Conservation (phyloP, 106 monocot genomes). For the Dendrobium nobile region DNA sequence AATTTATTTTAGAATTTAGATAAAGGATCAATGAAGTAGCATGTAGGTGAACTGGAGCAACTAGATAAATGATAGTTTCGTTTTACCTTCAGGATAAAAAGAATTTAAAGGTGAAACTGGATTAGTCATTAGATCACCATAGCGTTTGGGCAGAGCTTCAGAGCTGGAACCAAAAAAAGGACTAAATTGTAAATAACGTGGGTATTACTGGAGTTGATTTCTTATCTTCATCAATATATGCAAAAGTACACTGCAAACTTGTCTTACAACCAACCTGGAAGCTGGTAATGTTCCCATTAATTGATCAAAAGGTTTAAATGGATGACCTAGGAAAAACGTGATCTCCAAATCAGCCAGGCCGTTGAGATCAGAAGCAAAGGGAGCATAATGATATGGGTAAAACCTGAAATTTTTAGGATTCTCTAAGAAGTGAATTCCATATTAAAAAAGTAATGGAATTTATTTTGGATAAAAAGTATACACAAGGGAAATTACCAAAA, state of each 20-base stretch:
- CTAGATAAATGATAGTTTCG: neutral
- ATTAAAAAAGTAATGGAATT: neutral
- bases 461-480: neutral
- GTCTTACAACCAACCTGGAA: conserved; percentile 51
- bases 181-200: neutral
- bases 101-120: conserved; percentile 63
- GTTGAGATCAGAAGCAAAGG: conserved; percentile 98
- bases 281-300: conserved; percentile 94
- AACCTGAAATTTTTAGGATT: conserved; percentile 50
- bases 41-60: neutral
- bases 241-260: neutral
- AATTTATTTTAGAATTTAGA: neutral
- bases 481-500: neutral
- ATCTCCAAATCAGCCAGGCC: conserved; percentile 78
- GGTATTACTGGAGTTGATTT: neutral
- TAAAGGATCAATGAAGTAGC: neutral
- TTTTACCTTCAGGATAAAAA: conserved; percentile 81
- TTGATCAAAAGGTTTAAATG: conserved; percentile 98
- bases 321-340: conserved; percentile 80
- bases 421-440: neutral
- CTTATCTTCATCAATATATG: neutral
- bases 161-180: conserved; percentile 37
- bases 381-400: conserved; percentile 99
- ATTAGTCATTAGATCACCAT: conserved; percentile 72
- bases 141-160: conserved; percentile 65